A percentile compares a stretch with the other conserved stretches of the same genome.
phyloP scores from a whole-genome alignment of 2,329 filamentous ascomycete genomes.

The Phyllosticta citrichinensis region DNA sequence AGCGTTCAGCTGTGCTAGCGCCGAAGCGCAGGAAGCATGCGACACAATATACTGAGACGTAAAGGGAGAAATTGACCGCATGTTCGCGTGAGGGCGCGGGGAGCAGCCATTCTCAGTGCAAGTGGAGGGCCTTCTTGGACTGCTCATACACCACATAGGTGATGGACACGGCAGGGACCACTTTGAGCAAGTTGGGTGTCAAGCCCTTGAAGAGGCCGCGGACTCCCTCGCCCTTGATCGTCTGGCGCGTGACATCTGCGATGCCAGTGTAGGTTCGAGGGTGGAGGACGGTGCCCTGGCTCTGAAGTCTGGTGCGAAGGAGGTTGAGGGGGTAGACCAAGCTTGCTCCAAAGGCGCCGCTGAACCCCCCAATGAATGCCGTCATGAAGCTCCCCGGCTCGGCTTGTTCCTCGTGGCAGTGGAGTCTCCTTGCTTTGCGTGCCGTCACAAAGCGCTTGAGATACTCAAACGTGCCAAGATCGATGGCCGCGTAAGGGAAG shows the following conservation, averaged over 20 bases:
- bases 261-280: conserved; percentile 85
- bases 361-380: conserved; percentile 80
- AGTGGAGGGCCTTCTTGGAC: conserved; percentile 26
- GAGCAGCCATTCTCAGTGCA: conserved; percentile 20
- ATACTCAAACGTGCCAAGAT: conserved; percentile 90
- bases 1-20: too few species aligned
- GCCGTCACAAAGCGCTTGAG: conserved; percentile 66
- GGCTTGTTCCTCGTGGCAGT: conserved; percentile 71
- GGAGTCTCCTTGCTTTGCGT: conserved; percentile 57
- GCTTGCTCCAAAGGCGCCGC: conserved; percentile 84
- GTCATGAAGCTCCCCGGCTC: conserved; percentile 72
- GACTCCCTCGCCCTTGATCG: conserved; percentile 70
- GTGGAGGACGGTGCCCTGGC: conserved; percentile 88
- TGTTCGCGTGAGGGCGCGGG: background rate
- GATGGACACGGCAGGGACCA: conserved; percentile 90
- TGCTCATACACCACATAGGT: conserved; percentile 35
- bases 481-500: conserved; percentile 96
- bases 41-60: too few species aligned
- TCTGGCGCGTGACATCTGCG: conserved; percentile 76
- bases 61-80: background rate
- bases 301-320: conserved; percentile 81
- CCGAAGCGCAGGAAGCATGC: too few species aligned
- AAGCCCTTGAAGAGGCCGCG: conserved; percentile 88
- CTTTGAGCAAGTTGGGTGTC: conserved; percentile 91
- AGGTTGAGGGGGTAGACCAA: conserved; percentile 93